Base-by-base conservation (phyloP, 2,329 filamentous ascomycete species). In the Epichloe uncinata region DNA sequence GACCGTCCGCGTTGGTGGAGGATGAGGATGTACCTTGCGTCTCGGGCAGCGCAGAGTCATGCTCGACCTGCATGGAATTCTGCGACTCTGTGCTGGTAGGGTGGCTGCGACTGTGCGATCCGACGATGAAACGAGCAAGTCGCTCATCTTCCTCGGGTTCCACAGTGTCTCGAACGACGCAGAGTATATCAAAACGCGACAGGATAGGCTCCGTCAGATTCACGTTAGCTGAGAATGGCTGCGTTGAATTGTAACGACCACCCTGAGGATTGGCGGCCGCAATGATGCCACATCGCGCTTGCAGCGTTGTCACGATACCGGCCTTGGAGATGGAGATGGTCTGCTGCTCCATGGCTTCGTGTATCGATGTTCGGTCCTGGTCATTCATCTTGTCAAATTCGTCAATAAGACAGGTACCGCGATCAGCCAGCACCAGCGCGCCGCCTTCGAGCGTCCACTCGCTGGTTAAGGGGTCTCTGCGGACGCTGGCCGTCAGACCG, bases 371-470 rank as follows among this genome's bases (percentile, higher is more conserved):
- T 56, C 93, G 82, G 66, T 98, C 93, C 64, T 97, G 89, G 65
- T 98, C 93, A 66, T 97, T 97, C 93, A 98, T 98, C 76, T 98
- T 98, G 78, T 98, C 93, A 60, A 98, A 98, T 69, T 98, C 93
- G 61, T 98, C 93, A 55, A 98, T 98, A 33, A 98, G 75, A 62
- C 93, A 97, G 15, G 88, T 95, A 41, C 93, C 93, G 56, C 87
- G 85, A 65, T 98, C 93, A 15, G 93, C 93, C 50, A 98, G 79
- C 60, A 98, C 93, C 11, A 98, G 75, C 4, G 93, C 93, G 62
- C 93, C 93, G 55, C 93, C 93, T 70, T 98, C 93, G 2, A 98
- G 73, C 5, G 93, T 97, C 91, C 93, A 98, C 69, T 98, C 93
- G 65, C 85, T 87, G 2, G 93, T 98, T 63, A 97, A 74, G 4